Evolutionary conservation across 2,329 filamentous ascomycete genomes (phyloP), one percentile per base, ranked within the genome.

Genomic region (Pseudocercospora macadamiae): DNA sequence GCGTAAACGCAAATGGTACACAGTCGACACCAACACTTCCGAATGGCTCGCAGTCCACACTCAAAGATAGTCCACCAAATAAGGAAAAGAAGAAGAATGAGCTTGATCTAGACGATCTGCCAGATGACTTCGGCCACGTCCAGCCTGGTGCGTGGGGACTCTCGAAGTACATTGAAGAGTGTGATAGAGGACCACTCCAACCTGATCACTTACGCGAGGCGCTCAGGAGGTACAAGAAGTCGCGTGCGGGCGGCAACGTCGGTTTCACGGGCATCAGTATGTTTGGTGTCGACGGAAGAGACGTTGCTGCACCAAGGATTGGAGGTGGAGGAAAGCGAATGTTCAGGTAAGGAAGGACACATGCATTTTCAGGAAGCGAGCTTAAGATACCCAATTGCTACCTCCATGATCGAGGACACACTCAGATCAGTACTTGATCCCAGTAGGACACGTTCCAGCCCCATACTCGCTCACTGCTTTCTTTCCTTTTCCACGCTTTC

Each of bases 201-300:
- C 88, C 90, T 0, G 89, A 91, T 61, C 89, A 93, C 73, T 73
- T 93, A 45, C 80, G 89, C 18, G 89, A 93, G 73, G 89, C 90
- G 4, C 79, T 89, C 71, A 80, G 89, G 56, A 80, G 89, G 49
- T 89, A 90, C 73, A 88, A 84, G 70, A 73, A 82, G 44, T 78
- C 83, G 21, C 78, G 83, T 3, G 87, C 88, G 67, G 86, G 87
- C 30, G 85, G 86, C 0, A 85, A 84, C 0, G 78, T 80, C 4
- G 80, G 80, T 1, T 80, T 81, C 61, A 77, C 77, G 36, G 80
- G 79, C 1, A 67, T 81, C 68, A 81, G 79, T 69, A 55, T 81
- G 57, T 77, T 80, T 60, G 79, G 79, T 0, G 55, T 60, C 72
- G 74, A 63, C 75, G 80, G 71, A 73, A 74, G 64, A 73, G 62